A percentile compares a stretch with the other conserved stretches of the same genome.
Evolutionary conservation across 2,329 filamentous ascomycete species (phyloP).

Genomic region (Ophiostoma pallidulum): DNA sequence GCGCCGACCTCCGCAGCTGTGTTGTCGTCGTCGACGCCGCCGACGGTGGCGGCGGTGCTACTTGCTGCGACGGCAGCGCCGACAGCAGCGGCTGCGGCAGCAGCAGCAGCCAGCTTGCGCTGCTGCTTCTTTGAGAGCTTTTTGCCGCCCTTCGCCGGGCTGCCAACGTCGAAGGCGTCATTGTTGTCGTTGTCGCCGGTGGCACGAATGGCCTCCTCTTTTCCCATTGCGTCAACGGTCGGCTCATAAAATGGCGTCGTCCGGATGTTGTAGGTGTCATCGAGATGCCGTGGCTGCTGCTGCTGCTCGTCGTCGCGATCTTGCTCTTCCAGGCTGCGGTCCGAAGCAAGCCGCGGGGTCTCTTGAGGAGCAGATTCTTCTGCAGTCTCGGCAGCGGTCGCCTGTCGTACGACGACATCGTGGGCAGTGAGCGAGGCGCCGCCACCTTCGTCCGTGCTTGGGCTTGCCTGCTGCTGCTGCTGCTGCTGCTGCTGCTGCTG

Average conservation of each 20-base stretch:
- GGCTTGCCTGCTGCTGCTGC: too few relatives aligned
- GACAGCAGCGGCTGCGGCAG: conserved; percentile 7
- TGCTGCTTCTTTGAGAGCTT: conserved; percentile 14
- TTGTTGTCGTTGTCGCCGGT: background rate
- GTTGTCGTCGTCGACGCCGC: background rate
- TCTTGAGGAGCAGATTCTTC: background rate
- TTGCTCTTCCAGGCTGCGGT: conserved; percentile 12
- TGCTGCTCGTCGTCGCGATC: background rate
- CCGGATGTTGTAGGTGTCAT: background rate
- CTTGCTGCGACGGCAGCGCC: background rate
- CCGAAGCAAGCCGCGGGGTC: conserved; percentile 9
- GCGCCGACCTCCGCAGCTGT: conserved; percentile 1
- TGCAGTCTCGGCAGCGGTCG: too few relatives aligned
- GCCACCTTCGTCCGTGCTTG: background rate
- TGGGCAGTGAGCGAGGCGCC: too few relatives aligned
- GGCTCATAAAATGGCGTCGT: too few relatives aligned
- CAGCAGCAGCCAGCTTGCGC: conserved; percentile 12
- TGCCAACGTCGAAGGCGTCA: background rate
- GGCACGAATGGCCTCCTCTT: background rate
- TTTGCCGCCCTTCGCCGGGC: conserved; percentile 5
- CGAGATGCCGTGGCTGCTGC: background rate
- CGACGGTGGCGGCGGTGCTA: background rate
- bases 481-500: background rate
- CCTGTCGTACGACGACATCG: too few relatives aligned
- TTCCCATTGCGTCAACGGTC: conserved; percentile 5